phyloP scores from a whole-genome alignment of 352 stramenopile species.

The Pythium apleroticum region DNA sequence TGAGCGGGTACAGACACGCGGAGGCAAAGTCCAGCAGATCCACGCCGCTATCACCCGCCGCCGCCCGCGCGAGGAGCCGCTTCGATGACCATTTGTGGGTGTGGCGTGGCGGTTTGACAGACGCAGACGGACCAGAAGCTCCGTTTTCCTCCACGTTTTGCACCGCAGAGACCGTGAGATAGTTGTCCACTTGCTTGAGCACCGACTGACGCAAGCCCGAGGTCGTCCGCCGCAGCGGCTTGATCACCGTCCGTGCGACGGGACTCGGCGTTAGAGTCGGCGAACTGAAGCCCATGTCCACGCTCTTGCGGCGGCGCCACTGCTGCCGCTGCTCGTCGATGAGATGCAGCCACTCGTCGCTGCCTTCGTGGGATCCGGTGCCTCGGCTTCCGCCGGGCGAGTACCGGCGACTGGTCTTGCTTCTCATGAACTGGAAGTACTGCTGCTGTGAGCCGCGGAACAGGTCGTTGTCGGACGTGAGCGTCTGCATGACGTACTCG shows the following conservation, averaged over 20 bases:
- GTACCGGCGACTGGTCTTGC: conserved; percentile 10
- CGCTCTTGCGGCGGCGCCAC: conserved; percentile 39
- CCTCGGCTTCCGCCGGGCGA: conserved; percentile 15
- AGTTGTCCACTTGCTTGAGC: conserved; percentile 52
- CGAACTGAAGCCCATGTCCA: conserved; percentile 10
- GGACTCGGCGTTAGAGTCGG: neutral
- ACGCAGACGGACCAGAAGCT: neutral
- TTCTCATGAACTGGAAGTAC: conserved; percentile 8
- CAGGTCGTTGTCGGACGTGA: conserved; percentile 64
- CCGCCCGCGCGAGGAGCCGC: conserved; percentile 35
- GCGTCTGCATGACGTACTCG: conserved; percentile 68
- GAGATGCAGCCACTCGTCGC: conserved; percentile 51
- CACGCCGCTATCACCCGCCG: conserved; percentile 39
- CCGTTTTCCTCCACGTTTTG: neutral
- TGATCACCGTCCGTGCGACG: conserved; percentile 19
- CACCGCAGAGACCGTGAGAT: conserved; percentile 4
- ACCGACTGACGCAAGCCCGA: conserved; percentile 57
- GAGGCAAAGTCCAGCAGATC: conserved; percentile 53
- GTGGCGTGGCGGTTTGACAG: neutral
- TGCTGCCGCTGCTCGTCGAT: conserved; percentile 48
- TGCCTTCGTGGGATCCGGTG: conserved; percentile 18
- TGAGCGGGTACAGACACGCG: conserved; percentile 52
- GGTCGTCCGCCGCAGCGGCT: conserved; percentile 44
- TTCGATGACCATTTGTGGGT: conserved; percentile 38
- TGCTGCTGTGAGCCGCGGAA: conserved; percentile 32